Base-by-base conservation (phyloP, 73 alveolate genomes). In the Stentor roeselii region DNA sequence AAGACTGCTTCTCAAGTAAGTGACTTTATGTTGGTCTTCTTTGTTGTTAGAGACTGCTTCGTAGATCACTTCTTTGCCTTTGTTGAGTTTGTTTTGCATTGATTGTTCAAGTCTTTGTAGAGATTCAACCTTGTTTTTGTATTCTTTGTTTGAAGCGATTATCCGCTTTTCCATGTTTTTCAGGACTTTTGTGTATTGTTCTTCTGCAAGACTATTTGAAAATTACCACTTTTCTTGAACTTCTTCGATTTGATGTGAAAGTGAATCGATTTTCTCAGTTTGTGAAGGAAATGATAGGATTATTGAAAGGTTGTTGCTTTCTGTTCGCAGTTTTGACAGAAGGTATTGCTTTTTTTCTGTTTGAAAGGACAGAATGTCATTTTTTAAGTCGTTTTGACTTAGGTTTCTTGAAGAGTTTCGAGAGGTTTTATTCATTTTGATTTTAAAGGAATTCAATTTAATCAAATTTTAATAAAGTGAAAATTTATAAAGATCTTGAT, bases 361-460 rank as follows among this genome's bases (percentile, higher is more conserved):
- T 50, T 50, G 30, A 50, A 50, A 50, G 6, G 67, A 6, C 21
- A 50, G 30, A 50, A 11, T 6, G 67, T 50, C 67, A 50, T 6
- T 11, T 50, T 50, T 50, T 11, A 11, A 6, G 6, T 50, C 67
- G 21, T 11, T 11, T 50, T 6, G 21, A 50, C 67, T 50, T 50
- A 50, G 21, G 21, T 11, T 11, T 21, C 67, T 50, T 11, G 67
- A 50, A 11, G 67, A 50, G 99, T 94, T 98, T 75, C 92, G 94
- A 95, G 89, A 91, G 87, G n/a, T n/a, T n/a, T n/a, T n/a, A n/a
- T n/a, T n/a, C n/a, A n/a, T n/a, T n/a, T n/a, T n/a, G n/a, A n/a
- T n/a, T n/a, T n/a, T n/a, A n/a, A n/a, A n/a, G n/a, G n/a, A n/a
- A n/a, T n/a, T n/a, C n/a, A n/a, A n/a, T n/a, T n/a, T n/a, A n/a